Percentiles rank a stretch among this genome's conserved stretches.
Conservation (phyloP, 805 yeast species). For the Kazachstania psychrophila region DNA sequence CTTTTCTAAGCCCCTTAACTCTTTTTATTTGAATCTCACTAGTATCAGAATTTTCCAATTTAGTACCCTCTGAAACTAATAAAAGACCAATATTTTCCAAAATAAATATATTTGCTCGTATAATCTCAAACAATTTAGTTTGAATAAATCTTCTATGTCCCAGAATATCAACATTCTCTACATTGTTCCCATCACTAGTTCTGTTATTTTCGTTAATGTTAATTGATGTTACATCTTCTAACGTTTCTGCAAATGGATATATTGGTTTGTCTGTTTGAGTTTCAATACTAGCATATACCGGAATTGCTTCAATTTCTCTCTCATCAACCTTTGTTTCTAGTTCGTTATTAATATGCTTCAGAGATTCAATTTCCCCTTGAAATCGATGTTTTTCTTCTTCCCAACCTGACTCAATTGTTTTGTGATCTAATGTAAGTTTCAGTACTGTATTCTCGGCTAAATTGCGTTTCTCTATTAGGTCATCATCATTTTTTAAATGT, state of each 20-base stretch:
- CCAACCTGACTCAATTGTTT: too few species aligned
- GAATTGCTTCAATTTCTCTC: slow-evolving; percentile 1
- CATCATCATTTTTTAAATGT: not conserved
- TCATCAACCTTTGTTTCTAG: not conserved
- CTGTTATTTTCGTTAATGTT: not conserved
- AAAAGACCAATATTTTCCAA: slow-evolving; percentile 73
- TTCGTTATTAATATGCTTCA: too few species aligned
- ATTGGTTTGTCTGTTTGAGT: not conserved
- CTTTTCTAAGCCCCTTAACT: slow-evolving; percentile 67
- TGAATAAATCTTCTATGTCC: not conserved
- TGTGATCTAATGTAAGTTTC: too few species aligned
- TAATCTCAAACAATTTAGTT: slow-evolving; percentile 24
- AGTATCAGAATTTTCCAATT: too few species aligned
- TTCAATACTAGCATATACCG: slow-evolving; percentile 5
- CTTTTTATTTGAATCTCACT: slow-evolving; percentile 48
- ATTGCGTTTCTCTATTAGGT: too few species aligned
- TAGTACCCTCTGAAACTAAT: slow-evolving; percentile 24
- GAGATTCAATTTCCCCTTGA: too few species aligned
- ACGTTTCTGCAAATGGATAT: not conserved
- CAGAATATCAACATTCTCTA: not conserved
- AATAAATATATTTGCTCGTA: slow-evolving; percentile 45
- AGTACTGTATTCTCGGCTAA: too few species aligned
- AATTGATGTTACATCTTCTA: not conserved
- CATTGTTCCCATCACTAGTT: not conserved
- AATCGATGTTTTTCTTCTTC: too few species aligned